Evolutionary conservation across 2,329 filamentous ascomycete genomes (phyloP), one percentile per base, ranked within the genome.

Genomic region (Paracorniculantispora psalliotae): DNA sequence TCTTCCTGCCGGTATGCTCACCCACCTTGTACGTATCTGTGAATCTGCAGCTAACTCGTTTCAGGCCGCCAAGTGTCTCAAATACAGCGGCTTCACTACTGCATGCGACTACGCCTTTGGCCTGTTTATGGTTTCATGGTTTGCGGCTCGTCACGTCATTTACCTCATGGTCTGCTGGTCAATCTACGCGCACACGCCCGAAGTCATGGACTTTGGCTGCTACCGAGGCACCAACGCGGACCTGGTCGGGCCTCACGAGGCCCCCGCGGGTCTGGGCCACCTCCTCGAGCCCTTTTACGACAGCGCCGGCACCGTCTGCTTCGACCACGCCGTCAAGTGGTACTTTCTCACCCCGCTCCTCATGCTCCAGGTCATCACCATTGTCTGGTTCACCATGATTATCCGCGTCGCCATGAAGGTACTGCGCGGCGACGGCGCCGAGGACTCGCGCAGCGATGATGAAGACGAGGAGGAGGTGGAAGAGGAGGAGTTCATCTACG

Each of bases 381-480:
- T 96, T 37, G 81, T 90, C 62, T 97, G 94, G 94, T 96, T 97
- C 69, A 81, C 79, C 62, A 89, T 96, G 86, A 96, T 97, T 65
- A 74, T 92, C 41, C 85, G 86, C 59, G 90, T 99, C 2, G 92
- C 92, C 23, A 81, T 89, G 62, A 87, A 88, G 62, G 92, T 97
- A 6, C 70, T 97, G 37, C 83, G 81, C 53, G 92, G 93, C 33
- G 83, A 81, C 39, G 80, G 84, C 33, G 92, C 93, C 5, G 92
- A 97, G 63, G 94, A 99, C 69, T 83, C 85, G 19, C 86, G 94
- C 59, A 96, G 91, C 63, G 93, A 97, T 66, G 91, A 91, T 63
- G 92, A 96, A 73, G 88, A 77, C 6, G 90, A 87, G 23, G 81
- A 82, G 15, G 80, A 82, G 15, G 90, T 87, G 23, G 81, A 82